Conservation (phyloP, 768 basidiomycete species). For the Cyclocybe aegerita region DNA sequence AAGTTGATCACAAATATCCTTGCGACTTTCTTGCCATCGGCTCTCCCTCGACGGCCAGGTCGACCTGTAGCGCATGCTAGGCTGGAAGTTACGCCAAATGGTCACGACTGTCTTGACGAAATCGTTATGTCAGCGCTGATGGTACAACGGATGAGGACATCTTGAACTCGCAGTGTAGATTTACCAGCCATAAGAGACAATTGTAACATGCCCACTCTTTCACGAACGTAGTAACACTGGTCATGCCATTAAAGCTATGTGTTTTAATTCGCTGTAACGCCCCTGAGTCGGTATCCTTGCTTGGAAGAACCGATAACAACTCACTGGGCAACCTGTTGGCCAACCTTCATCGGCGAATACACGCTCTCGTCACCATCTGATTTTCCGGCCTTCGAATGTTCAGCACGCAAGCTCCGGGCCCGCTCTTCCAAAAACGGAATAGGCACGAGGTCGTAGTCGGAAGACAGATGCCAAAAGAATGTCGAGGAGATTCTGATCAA, state of each 20-base stretch:
- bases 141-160: conserved; percentile 39
- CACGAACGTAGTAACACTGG: conserved; percentile 4
- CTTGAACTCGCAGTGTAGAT: conserved; percentile 23
- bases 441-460: conserved; percentile 75
- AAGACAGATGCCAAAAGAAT: conserved; percentile 93
- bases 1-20: conserved; percentile 29
- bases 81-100: conserved; percentile 37
- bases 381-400: conserved; percentile 35
- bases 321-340: conserved; percentile 84
- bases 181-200: conserved; percentile 13
- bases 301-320: conserved; percentile 17
- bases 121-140: conserved; percentile 41
- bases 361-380: conserved; percentile 39
- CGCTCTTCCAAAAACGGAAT: conserved; percentile 53
- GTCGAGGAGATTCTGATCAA: conserved; percentile 95
- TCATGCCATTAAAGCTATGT: conserved; percentile 80
- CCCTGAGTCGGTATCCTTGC: conserved; percentile 3
- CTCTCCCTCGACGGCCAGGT: conserved; percentile 31
- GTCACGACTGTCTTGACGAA: conserved; percentile 41
- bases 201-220: conserved; percentile 6
- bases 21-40: conserved; percentile 38
- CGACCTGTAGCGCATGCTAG: conserved; percentile 30
- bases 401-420: conserved; percentile 43
- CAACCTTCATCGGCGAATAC: conserved; percentile 83
- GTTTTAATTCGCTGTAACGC: conserved; percentile 64